Evolutionary conservation across 345 rosid species (phyloP).

Genomic region (Aquilaria yunnanensis): DNA sequence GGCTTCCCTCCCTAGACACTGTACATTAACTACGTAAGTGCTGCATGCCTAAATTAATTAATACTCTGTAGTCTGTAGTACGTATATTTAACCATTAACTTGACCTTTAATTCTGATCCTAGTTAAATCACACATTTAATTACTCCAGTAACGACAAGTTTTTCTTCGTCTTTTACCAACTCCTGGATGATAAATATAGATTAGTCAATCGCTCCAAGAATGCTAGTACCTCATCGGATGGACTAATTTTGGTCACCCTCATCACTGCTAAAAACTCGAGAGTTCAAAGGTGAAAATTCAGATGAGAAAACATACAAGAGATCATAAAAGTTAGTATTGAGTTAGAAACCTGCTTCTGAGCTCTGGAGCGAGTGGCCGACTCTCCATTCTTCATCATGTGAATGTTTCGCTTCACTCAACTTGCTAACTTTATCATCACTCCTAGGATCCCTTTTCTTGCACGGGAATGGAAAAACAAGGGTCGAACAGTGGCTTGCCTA

Average conservation of each 20-base stretch:
- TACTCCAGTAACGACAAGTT: no score
- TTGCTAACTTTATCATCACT: slow-evolving; percentile 16
- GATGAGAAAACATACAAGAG: background rate
- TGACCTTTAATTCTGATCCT: no score
- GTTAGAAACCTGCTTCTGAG: slow-evolving; percentile 42
- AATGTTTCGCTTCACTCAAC: slow-evolving; percentile 19
- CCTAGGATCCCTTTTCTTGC: slow-evolving; percentile 20
- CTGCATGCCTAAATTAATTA: no score
- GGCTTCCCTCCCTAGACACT: no score
- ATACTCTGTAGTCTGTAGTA: no score
- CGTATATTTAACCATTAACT: no score
- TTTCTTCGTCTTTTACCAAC: no score
- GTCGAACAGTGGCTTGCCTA: slow-evolving; percentile 15
- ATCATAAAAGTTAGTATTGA: background rate
- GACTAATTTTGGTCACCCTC: slow-evolving; percentile 34
- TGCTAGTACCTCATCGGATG: slow-evolving; percentile 14
- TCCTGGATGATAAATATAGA: no score
- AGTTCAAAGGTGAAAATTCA: background rate
- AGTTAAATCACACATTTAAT: no score
- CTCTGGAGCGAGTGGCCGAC: slow-evolving; percentile 59
- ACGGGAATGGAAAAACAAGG: background rate
- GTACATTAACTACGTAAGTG: no score
- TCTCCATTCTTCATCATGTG: slow-evolving; percentile 60
- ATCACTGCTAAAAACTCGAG: background rate
- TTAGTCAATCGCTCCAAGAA: no score